phyloP scores from a whole-genome alignment of 2,329 filamentous ascomycete genomes.

The Clarireedia paspali region DNA sequence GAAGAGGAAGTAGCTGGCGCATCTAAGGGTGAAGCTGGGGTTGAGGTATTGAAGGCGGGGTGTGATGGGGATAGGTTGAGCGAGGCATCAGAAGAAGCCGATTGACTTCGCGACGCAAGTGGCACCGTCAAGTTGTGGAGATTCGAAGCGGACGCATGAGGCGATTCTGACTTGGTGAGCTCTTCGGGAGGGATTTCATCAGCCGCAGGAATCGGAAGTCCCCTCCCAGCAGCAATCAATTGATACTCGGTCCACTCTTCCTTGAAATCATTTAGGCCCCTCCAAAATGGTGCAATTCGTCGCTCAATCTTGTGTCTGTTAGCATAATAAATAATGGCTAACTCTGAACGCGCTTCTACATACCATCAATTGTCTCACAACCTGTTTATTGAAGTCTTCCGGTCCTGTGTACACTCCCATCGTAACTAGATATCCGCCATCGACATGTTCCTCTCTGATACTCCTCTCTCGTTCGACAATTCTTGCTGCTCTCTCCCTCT shows the following conservation, averaged over 20 bases:
- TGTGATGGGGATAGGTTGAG: conserved; percentile 51
- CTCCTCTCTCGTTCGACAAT: conserved; percentile 84
- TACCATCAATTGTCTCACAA: conserved; percentile 89
- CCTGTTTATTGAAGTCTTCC: conserved; percentile 86
- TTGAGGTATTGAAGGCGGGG: conserved; percentile 52
- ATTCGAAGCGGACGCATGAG: conserved; percentile 48
- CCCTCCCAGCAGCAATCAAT: conserved; percentile 82
- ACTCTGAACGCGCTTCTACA: conserved; percentile 19
- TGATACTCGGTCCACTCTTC: conserved; percentile 91
- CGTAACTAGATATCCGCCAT: conserved; percentile 91
- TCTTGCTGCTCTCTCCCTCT: conserved; percentile 69
- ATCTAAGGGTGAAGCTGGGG: conserved; percentile 42
- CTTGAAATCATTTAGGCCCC: conserved; percentile 81
- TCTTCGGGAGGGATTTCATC: conserved; percentile 74
- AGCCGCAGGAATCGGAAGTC: conserved; percentile 72
- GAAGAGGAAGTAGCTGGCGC: conserved; percentile 40
- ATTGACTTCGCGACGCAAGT: conserved; percentile 68
- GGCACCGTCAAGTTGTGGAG: conserved; percentile 71
- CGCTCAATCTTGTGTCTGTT: conserved; percentile 67
- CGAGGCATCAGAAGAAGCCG: conserved; percentile 67
- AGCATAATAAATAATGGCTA: conserved; percentile 9
- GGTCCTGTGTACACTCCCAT: conserved; percentile 85
- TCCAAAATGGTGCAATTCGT: conserved; percentile 89
- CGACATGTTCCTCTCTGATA: conserved; percentile 83
- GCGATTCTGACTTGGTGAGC: conserved; percentile 40